Evolutionary conservation across 1,284 basidiomycete genomes (phyloP).

Genomic region (Rhizoctonia solani): DNA sequence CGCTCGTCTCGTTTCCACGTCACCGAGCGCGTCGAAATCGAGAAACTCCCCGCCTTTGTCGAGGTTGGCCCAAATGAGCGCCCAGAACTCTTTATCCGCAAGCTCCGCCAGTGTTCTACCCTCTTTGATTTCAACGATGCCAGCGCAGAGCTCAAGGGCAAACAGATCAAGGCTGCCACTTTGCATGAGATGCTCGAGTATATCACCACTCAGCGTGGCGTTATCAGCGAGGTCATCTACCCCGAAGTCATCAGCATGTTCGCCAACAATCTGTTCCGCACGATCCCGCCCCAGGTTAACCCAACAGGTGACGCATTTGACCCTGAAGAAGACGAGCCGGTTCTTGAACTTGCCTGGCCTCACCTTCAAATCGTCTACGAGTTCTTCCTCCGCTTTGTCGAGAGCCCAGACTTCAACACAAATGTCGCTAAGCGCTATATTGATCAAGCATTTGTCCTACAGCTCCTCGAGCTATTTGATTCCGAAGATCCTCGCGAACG

Average conservation of each 20-base stretch:
- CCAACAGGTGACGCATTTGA: slow-evolving; percentile 98
- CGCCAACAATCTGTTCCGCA: slow-evolving; percentile 96
- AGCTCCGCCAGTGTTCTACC: slow-evolving; percentile 94
- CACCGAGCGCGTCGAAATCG: slow-evolving; percentile 94
- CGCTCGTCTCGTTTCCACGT: slow-evolving; percentile 95
- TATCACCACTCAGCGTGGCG: slow-evolving; percentile 94
- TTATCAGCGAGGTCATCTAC: slow-evolving; percentile 97
- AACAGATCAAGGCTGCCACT: slow-evolving; percentile 98
- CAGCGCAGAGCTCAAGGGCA: slow-evolving; percentile 92
- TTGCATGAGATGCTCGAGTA: slow-evolving; percentile 99
- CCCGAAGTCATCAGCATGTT: slow-evolving; percentile 99
- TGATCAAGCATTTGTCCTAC: slow-evolving; percentile 94
- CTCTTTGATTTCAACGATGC: slow-evolving; percentile 99
- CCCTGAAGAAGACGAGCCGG: slow-evolving; percentile 99
- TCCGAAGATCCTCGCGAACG: slow-evolving; percentile 98
- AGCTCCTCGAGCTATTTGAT: slow-evolving; percentile 97
- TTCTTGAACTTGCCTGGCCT: slow-evolving; percentile 98
- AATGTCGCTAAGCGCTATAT: slow-evolving; percentile 98
- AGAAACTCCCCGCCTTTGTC: slow-evolving; percentile 90
- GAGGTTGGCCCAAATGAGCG: slow-evolving; percentile 91
- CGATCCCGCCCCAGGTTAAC: slow-evolving; percentile 99
- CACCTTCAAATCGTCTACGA: slow-evolving; percentile 99
- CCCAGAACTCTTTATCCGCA: slow-evolving; percentile 90
- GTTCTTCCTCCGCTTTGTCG: slow-evolving; percentile 99
- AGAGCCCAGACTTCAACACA: slow-evolving; percentile 97